phyloP scores from a whole-genome alignment of 1,284 basidiomycete genomes.

The Irpex sp. region DNA sequence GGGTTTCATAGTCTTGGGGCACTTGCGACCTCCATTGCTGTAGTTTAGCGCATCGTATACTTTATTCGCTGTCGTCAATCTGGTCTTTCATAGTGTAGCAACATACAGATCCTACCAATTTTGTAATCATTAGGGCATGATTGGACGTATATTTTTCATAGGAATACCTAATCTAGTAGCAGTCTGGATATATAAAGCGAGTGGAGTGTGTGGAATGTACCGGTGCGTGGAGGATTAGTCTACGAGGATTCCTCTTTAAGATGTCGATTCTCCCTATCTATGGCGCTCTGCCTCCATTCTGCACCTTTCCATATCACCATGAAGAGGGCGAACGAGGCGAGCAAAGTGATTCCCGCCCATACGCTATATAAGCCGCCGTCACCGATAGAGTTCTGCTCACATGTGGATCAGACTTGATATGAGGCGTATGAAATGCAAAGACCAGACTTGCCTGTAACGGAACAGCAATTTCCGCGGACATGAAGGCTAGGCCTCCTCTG shows the following conservation, averaged over 20 bases:
- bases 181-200: too few relatives aligned
- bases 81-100: neutral
- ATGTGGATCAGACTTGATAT: neutral
- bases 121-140: neutral
- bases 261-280: constrained; percentile 20
- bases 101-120: neutral
- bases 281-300: constrained; percentile 36
- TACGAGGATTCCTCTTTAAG: neutral
- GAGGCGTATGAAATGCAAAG: neutral
- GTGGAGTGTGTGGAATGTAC: too few relatives aligned
- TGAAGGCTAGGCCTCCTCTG: constrained; percentile 66
- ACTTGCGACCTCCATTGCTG: neutral
- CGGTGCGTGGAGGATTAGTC: too few relatives aligned
- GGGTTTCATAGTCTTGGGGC: neutral
- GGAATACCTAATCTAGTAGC: neutral
- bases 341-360: constrained; percentile 58
- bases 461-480: constrained; percentile 66
- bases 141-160: neutral
- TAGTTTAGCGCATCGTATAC: neutral
- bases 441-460: constrained; percentile 51
- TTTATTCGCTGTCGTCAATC: neutral
- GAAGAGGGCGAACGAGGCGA: constrained; percentile 51
- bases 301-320: constrained; percentile 46
- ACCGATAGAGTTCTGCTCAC: constrained; percentile 43
- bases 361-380: constrained; percentile 77